Evolutionary conservation across 2,329 filamentous ascomycete genomes (phyloP), one percentile per base, ranked within the genome.

Genomic region (Hypomyces rosellus): DNA sequence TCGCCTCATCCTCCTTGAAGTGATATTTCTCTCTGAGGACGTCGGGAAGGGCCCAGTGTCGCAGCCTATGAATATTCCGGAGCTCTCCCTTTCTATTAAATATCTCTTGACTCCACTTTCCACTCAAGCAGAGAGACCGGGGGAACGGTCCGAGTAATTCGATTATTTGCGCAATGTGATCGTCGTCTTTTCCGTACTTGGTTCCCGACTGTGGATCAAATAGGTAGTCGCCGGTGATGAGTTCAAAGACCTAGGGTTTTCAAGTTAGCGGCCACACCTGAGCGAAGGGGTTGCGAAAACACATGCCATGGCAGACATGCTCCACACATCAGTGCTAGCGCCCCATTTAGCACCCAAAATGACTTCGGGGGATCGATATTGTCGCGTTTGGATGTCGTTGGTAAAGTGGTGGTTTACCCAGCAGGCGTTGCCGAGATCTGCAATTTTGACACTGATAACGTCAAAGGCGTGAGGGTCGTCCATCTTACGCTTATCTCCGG

Each of bases 321-420:
- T 97, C 93, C 93, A 99, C 7, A 97, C 88, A 70, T 99, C 93
- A 2, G 93, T 97, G 66, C 92, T 97, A n/a, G 93, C 93, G 59
- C 93, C 93, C 93, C 93, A 99, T 74, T 97, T 97, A 3, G 90
- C 84, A 37, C 93, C 93, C 16, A 99, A 75, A 54, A 99, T 97
- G 50, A 99, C 93, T 70, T 99, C 93, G 1, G 93, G 93, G 1
- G 93, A 97, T 51, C 93, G 81, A 69, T 99, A 99, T 71, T 99
- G 93, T 63, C 93, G 81, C 8, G 93, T 99, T 68, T 99, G 93
- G 62, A 99, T 99, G 67, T 99, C 93, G 66, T 99, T 96, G 64
- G 93, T 99, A 71, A 99, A 99, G 70, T 99, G 93, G 66, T 99
- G 93, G 57, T 90, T 90, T 25, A 96, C 91, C 93, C 93, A 99